A percentile compares a stretch with the other conserved stretches of the same genome.
Conservation (phyloP, 805 yeast genomes). For the Hanseniaspora guilliermondii region DNA sequence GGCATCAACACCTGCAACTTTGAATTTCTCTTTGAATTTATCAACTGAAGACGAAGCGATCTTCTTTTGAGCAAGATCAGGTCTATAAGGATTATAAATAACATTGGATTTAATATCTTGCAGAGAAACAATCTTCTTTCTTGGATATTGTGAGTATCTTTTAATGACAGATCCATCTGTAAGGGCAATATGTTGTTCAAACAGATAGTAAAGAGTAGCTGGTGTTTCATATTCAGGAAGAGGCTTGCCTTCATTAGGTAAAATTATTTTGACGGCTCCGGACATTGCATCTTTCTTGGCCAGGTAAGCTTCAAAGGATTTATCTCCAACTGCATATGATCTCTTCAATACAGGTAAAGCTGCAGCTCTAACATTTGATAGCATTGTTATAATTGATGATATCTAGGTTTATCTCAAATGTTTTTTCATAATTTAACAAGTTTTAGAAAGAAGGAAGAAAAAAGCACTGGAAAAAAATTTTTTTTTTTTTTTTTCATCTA, state of each 20-base stretch:
- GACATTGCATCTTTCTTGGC: conserved; percentile 7
- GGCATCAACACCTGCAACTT: background rate
- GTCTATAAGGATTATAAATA: conserved; percentile 78
- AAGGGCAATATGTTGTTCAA: conserved; percentile 76
- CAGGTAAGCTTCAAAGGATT: conserved; percentile 7
- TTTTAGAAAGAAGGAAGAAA: no score
- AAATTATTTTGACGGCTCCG: background rate
- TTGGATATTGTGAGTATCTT: conserved; percentile 79
- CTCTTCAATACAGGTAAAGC: background rate
- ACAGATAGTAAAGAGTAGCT: conserved; percentile 85
- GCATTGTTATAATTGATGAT: background rate
- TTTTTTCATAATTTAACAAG: no score
- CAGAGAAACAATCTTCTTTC: conserved; percentile 71
- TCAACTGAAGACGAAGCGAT: conserved; percentile 74
- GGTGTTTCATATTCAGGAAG: conserved; percentile 60
- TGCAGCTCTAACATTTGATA: background rate
- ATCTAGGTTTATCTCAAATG: no score
- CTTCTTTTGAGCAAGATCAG: conserved; percentile 60
- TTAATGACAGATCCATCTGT: conserved; percentile 85
- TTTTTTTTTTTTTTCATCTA: no score
- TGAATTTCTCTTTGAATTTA: conserved; percentile 56
- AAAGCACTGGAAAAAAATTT: no score
- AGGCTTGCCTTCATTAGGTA: background rate
- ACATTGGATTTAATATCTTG: conserved; percentile 80
- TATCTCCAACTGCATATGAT: background rate